Base-by-base conservation (phyloP, 148 eudicot species). In the Camellia lanceoleosa region DNA sequence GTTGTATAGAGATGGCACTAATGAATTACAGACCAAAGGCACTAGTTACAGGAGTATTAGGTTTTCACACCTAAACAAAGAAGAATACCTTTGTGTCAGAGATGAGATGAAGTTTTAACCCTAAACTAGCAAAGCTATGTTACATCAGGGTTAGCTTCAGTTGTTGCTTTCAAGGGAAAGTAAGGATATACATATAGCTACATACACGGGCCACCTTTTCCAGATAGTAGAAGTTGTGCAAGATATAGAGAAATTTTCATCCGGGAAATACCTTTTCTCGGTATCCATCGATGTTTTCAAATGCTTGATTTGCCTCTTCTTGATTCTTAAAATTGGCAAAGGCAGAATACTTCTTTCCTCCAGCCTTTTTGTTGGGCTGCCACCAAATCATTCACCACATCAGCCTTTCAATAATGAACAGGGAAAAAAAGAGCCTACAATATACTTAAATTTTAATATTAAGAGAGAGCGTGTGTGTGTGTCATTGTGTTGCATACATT, bases 241-340 rank as follows among this genome's bases (percentile, higher is more conserved):
- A 0, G 19, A n/a, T 13, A 38, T 5, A 55, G 19, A 72, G 43
- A 4, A 49, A 59, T 30, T 41, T n/a, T 59, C 66, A 52, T 63
- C 58, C 7, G 20, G 59, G 20, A 66, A 78, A 60, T 72, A 93
- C 99, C 91, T 83, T 84, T 73, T 72, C 90, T 64, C 75, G 88
- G 60, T 52, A 78, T 63, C 90, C 98, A 77, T 82, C 77, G 60
- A 93, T 79, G 44, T 82, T 80, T 76, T 87, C 88, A 77, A 86
- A 96, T 52, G 95, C 87, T 74, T 86, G 63, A 70, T 83, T 77
- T 49, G 99, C 95, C 78, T 87, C 91, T 63, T 84, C 80, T 60
- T 86, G 90, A 82, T 64, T 86, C 74, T 80, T 79, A 75, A 89
- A 96, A 66, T 81, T 82, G 69, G 86, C 89, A 58, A 87, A 62